These are phyloP conservation scores for Letharia lupina DNA, from an alignment of 495 filamentous ascomycete species.

Conservation along the genomic window DNA sequence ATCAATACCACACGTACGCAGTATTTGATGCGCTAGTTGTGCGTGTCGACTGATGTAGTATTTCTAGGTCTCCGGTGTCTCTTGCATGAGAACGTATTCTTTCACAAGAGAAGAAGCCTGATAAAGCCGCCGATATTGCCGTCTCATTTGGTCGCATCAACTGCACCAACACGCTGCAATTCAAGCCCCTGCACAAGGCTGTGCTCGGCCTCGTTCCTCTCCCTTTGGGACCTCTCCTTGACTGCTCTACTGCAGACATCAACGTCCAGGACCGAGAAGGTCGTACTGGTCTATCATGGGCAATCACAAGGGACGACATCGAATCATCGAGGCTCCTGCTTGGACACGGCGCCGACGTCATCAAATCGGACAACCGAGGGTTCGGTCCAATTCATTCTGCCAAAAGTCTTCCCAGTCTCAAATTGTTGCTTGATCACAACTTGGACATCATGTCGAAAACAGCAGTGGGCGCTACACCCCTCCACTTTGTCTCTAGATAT, in stretches of 20 bases:
- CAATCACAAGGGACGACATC: not conserved
- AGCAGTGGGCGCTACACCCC: not conserved
- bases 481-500: not conserved
- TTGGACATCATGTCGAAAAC: not conserved
- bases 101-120: not conserved
- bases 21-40: conserved; percentile 3
- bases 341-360: not conserved
- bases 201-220: not conserved
- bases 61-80: not conserved
- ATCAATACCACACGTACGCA: too few relatives aligned
- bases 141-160: not conserved
- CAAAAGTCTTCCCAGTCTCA: not conserved
- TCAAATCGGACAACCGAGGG: not conserved
- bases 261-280: not conserved
- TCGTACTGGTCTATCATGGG: not conserved
- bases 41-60: not conserved
- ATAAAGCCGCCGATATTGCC: not conserved
- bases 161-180: not conserved
- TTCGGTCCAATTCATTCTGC: not conserved
- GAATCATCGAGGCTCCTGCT: not conserved
- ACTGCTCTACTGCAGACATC: not conserved
- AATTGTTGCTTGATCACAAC: not conserved
- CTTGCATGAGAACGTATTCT: not conserved
- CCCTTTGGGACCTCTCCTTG: not conserved
- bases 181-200: not conserved